These are phyloP conservation scores for Psilocybe subaeruginosa DNA, from an alignment of 768 basidiomycete genomes.

Conservation along the genomic window DNA sequence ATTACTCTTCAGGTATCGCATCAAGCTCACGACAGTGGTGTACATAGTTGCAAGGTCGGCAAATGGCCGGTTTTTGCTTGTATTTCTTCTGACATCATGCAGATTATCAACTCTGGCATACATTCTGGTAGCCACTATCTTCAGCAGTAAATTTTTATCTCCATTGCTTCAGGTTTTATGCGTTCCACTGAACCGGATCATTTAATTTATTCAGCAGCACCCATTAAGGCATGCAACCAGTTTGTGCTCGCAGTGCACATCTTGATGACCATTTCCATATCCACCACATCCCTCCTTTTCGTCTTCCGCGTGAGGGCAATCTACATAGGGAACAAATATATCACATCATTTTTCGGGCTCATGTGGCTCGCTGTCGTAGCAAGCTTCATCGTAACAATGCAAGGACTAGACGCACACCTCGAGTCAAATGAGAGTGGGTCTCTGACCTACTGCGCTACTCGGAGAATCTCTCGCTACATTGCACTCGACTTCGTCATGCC, in stretches of 20 bases:
- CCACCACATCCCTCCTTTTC: constrained; percentile 10
- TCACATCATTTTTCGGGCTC: constrained; percentile 1
- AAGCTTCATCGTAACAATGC: constrained; percentile 1
- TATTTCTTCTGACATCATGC: not conserved
- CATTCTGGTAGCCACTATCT: not conserved
- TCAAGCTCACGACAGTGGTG: constrained; percentile 2
- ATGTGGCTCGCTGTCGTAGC: constrained; percentile 9
- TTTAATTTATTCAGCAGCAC: too few species aligned
- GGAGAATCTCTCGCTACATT: constrained; percentile 1
- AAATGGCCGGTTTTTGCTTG: too few species aligned
- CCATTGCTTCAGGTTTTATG: too few species aligned
- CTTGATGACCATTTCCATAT: not conserved
- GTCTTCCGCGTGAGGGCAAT: constrained; percentile 10
- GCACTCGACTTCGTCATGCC: not conserved
- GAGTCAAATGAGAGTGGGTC: not conserved
- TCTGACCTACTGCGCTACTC: constrained; percentile 1
- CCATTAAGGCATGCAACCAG: too few species aligned
- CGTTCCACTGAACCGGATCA: too few species aligned
- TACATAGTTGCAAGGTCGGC: constrained; percentile 13
- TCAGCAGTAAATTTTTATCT: not conserved
- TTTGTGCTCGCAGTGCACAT: too few species aligned
- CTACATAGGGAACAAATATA: constrained; percentile 1
- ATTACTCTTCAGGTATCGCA: not conserved
- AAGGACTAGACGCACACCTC: not conserved
- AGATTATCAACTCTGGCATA: constrained; percentile 2